Base-by-base conservation (phyloP, 176 grass and related monocot genomes). In the Aegilops longissima region DNA sequence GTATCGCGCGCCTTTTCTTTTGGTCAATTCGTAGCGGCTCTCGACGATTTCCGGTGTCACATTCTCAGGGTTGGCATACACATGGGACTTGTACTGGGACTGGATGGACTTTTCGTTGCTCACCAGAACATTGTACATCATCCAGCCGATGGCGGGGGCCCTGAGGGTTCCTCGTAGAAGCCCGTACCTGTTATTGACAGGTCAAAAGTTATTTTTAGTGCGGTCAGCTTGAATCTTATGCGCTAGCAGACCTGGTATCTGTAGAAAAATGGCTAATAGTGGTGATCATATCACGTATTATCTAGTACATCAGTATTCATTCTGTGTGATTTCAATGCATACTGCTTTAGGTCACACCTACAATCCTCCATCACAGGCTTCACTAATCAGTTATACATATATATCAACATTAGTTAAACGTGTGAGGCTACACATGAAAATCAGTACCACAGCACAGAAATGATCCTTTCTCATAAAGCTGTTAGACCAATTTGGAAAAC, bases 61-160 rank as follows among this genome's bases (percentile, higher is more conserved):
- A 40, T 96, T 94, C 70, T 94, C 88, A 33, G 97, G 89, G 78
- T 97, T 91, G 67, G 94, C 92, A 6, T 96, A 99, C n/a, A 99
- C 97, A 47, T 99, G 94, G 59, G 97, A 99, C 47, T 91, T 94
- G 87, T 97, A 99, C 66, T 99, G 97, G 3, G 97, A 99, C 87
- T 94, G 71, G 51, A 99, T 99, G 20, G 94, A 92, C 86, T 96
- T 96, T 77, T 99, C 89, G 23, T 99, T 99, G 94, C 97, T 94
- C 70, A 96, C 94, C 30, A 94, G 92, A 86, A 93, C 72, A 61
- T 99, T 99, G 87, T 96, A 99, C 94, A 97, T 94, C 92, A 99
- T 93, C 94, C 90, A 91, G 70, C 94, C 94, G 16, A 97, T 75
- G 4, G 92, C 97, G 30, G 97, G 94, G 12, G 92, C 92, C 47